A percentile compares a stretch with the other conserved stretches of the same genome.
These are phyloP conservation scores for Sphenostylis stenocarpa DNA, from an alignment of 306 rosid genomes.

Conservation along the genomic window DNA sequence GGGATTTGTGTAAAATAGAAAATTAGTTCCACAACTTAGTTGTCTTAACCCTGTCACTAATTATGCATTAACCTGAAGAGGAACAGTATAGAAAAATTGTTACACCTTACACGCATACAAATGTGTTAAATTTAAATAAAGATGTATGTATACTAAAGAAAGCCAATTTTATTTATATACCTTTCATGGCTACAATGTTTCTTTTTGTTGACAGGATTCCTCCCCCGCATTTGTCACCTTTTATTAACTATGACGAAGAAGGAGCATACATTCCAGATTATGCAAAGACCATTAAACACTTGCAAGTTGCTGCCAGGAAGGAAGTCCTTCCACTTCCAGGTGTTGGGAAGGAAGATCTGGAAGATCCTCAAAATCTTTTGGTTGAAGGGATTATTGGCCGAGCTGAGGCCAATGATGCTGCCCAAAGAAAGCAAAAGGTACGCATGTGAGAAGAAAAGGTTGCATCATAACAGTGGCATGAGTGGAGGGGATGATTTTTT, in stretches of 20 bases:
- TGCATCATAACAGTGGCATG: background rate
- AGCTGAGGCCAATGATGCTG: constrained; percentile 83
- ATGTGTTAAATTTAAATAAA: background rate
- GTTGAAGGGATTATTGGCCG: constrained; percentile 73
- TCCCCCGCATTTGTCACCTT: constrained; percentile 94
- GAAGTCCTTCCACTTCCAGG: constrained; percentile 87
- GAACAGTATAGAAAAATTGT: background rate
- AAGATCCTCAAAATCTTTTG: constrained; percentile 74
- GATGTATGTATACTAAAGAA: background rate
- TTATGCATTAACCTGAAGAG: too few relatives aligned
- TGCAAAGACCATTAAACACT: constrained; percentile 72
- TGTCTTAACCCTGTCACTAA: too few relatives aligned
- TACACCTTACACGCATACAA: background rate
- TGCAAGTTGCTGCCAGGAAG: constrained; percentile 65
- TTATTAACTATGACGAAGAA: constrained; percentile 74
- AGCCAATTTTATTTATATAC: background rate
- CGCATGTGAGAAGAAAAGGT: background rate
- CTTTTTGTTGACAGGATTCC: constrained; percentile 57
- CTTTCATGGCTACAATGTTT: background rate
- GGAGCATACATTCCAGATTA: constrained; percentile 91
- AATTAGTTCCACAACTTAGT: background rate
- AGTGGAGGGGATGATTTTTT: background rate
- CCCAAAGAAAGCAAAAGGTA: constrained; percentile 74
- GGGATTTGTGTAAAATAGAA: background rate
- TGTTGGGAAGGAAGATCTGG: constrained; percentile 71